Conservation (phyloP, 345 rosid genomes). For the Salix dunnii region DNA sequence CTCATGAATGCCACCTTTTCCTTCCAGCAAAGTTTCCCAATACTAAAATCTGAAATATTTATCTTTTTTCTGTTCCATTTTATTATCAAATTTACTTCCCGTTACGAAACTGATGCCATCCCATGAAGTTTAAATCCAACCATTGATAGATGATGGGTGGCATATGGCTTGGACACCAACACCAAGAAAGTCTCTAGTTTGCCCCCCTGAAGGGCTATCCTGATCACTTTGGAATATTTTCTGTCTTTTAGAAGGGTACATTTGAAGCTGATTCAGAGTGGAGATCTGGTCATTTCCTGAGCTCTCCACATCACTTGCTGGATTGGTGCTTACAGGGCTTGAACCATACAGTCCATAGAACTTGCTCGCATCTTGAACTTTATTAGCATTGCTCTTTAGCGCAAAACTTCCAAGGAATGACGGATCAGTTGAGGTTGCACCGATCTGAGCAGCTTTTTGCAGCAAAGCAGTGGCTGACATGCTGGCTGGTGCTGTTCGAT, state of each 20-base stretch:
- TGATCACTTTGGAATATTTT: conserved; percentile 27
- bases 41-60: conserved; percentile 9
- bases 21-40: conserved; percentile 32
- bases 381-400: conserved; percentile 29
- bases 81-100: neutral
- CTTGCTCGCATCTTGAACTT: conserved; percentile 44
- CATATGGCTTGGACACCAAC: conserved; percentile 64
- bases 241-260: conserved; percentile 57
- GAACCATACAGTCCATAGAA: conserved; percentile 47
- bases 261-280: conserved; percentile 35
- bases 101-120: neutral
- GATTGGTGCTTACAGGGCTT: conserved; percentile 18
- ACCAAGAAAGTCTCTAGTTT: conserved; percentile 91
- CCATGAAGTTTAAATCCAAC: conserved; percentile 51
- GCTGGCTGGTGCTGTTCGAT: conserved; percentile 34
- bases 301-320: conserved; percentile 19
- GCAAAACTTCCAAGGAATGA: conserved; percentile 50
- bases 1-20: conserved; percentile 26
- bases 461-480: conserved; percentile 96
- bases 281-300: neutral
- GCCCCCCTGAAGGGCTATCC: conserved; percentile 43
- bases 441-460: conserved; percentile 90
- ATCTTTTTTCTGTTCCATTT: conserved; percentile 8
- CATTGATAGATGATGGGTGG: conserved; percentile 60
- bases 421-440: conserved; percentile 57